Percentiles rank a stretch among this genome's conserved stretches.
phyloP scores from a whole-genome alignment of 768 basidiomycete genomes.

The Termitomyces sp. region DNA sequence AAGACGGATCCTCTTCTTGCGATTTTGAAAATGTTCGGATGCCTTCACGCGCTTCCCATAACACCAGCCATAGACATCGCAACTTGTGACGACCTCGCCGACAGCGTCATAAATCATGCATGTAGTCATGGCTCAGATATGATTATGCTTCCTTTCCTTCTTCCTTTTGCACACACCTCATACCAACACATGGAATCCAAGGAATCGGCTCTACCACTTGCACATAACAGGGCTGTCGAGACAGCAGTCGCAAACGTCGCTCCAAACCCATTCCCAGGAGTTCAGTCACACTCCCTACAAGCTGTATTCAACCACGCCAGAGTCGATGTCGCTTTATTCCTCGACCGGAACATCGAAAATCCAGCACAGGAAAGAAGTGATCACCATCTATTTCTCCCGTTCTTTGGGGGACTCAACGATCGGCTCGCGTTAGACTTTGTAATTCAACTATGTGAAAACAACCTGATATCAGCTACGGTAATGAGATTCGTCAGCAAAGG shows the following conservation, averaged over 20 bases:
- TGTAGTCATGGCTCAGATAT: slow-evolving; percentile 57
- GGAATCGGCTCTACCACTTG: neutral
- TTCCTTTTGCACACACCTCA: slow-evolving; percentile 23
- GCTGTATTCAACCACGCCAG: slow-evolving; percentile 67
- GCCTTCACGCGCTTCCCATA: slow-evolving; percentile 65
- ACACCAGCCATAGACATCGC: slow-evolving; percentile 70
- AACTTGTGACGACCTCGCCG: slow-evolving; percentile 69
- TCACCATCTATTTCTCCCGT: slow-evolving; percentile 80
- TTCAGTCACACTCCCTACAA: slow-evolving; percentile 82
- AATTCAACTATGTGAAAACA: slow-evolving; percentile 74
- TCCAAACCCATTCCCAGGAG: slow-evolving; percentile 42
- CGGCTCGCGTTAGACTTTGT: slow-evolving; percentile 82
- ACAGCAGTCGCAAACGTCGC: neutral
- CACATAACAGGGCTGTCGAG: neutral
- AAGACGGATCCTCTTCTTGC: slow-evolving; percentile 68
- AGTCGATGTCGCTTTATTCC: slow-evolving; percentile 78
- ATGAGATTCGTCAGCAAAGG: slow-evolving; percentile 53
- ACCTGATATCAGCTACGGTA: slow-evolving; percentile 68
- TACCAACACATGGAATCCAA: neutral
- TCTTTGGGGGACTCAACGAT: slow-evolving; percentile 95
- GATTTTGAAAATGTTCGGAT: slow-evolving; percentile 74
- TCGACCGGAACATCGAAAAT: slow-evolving; percentile 53
- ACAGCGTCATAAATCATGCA: slow-evolving; percentile 68
- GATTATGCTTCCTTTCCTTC: slow-evolving; percentile 81
- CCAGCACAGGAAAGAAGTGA: slow-evolving; percentile 18